Evolutionary conservation across 2,329 filamentous ascomycete genomes (phyloP), one percentile per base, ranked within the genome.

Genomic region (Cryphonectria japonica): DNA sequence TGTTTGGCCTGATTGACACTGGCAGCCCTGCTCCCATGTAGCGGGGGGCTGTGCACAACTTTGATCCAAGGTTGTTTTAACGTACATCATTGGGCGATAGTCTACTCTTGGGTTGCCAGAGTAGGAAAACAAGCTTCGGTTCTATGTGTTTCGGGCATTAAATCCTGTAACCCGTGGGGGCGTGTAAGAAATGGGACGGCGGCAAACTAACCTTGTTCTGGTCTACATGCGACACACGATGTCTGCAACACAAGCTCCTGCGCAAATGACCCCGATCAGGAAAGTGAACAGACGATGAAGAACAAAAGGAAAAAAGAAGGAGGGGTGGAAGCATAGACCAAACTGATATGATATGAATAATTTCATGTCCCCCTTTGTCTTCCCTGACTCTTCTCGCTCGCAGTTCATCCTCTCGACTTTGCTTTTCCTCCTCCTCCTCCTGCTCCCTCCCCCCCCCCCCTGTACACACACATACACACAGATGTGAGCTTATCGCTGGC

Each of bases 221-320:
- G 34, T 43, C 37, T 57, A 59, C 52, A 41, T 59, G 65, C 65
- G 65, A 67, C 65, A 67, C 65, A 41, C 34, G 22, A 14, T 26
- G 61, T 64, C 61, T 64, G 61, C 61, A 13, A 46, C 39, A 46
- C 37, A 46, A 9, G 26, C 39, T 29, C 29, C 54, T 52, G 65
- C 65, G 65, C 52, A 46, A 59, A 7, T 34, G 14, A 32, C 26
- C 65, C 41, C 19, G 32, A 66, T 37, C 29, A n/a, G 64, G 64
- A 37, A 66, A 11, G 16, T 19, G 16, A 66, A 50, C 26, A 66
- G 46, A 66, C 19, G 64, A 54, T 14, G 43, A 14, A 66, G 50
- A 43, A n/a, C n/a, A 9, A 43, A 16, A 11, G 16, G 41, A 66
- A 26, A 57, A 50, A 39, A 6, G 46, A 39, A 2, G 26, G 2